Evolutionary conservation across 2,329 filamentous ascomycete genomes (phyloP).

Genomic region (Fusarium musae): DNA sequence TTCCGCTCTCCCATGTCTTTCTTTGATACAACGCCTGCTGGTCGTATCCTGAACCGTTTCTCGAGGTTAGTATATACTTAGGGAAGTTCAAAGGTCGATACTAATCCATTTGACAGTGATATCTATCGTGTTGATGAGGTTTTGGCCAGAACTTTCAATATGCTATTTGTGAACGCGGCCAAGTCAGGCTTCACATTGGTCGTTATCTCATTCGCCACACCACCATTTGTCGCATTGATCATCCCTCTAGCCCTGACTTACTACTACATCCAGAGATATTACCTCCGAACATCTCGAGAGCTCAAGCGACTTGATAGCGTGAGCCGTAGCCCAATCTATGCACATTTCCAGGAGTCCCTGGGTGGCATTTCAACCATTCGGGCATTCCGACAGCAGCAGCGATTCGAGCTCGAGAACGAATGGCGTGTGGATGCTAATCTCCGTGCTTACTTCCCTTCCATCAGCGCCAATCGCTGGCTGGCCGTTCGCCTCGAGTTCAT

Average conservation of each 20-base stretch:
- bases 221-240: constrained; percentile 82
- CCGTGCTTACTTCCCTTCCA: constrained; percentile 93
- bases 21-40: constrained; percentile 96
- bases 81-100: neutral
- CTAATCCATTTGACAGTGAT: constrained; percentile 62
- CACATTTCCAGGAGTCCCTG: constrained; percentile 97
- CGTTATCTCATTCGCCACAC: constrained; percentile 85
- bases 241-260: constrained; percentile 85
- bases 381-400: constrained; percentile 87
- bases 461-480: constrained; percentile 94
- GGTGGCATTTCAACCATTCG: constrained; percentile 95
- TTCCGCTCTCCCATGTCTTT: constrained; percentile 99
- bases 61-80: constrained; percentile 73
- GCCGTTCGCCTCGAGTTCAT: constrained; percentile 96
- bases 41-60: constrained; percentile 96
- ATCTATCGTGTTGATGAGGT: constrained; percentile 90
- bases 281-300: constrained; percentile 94
- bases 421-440: constrained; percentile 97
- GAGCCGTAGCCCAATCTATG: constrained; percentile 94
- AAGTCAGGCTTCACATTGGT: constrained; percentile 84
- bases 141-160: constrained; percentile 96
- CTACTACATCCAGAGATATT: constrained; percentile 95
- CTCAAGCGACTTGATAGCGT: constrained; percentile 96
- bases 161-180: constrained; percentile 84
- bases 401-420: constrained; percentile 94